Base-by-base conservation (phyloP, 352 stramenopile genomes). In the Peronospora belbahrii region DNA sequence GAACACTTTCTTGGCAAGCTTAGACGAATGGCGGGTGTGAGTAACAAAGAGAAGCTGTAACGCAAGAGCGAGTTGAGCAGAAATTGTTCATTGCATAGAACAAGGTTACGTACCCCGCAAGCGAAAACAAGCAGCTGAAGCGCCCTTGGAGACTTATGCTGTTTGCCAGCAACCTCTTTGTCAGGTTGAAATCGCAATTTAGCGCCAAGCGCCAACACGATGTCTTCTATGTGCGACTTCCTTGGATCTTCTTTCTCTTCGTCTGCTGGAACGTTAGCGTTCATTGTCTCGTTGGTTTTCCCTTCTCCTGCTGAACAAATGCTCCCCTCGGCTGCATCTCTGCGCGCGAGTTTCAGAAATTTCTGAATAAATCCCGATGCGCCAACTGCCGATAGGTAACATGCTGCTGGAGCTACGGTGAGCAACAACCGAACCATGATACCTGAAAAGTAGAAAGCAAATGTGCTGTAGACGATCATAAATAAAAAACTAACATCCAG, bases 351-450 rank as follows among this genome's bases (percentile, higher is more conserved):
- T 27, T 42, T 45, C 33, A 67, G 15, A 27, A 82, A 62, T 42
- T 65, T 65, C 5, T 78, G 62, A 20, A 90, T 61, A 27, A 85
- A 73, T 13, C 34, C 62, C 1, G 81, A 94, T 34, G 90, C 65
- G 7, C 83, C 86, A n/a, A 95, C 58, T 4, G 85, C 85, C 7
- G 82, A 85, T 3, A 97, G 59, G 43, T 96, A 89, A 48, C 85
- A 97, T 6, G 89, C 86, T 8, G 75, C 79, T 10, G 90, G 90
- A 2, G 88, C 90, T 15, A 97, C 59, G 22, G 85, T 95, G 17
- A 97, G 79, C 62, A 97, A 69, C 20, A 97, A 70, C 4, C 90
- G 87, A 32, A 97, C 85, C 85, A 97, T 97, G 24, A 96, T 74
- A 2, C 91, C 92, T 0, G 89, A 80, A 59, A 97, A 97, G 61